Base-by-base conservation (phyloP, 2,329 filamentous ascomycete genomes). In the Teratosphaeria epicoccoides region DNA sequence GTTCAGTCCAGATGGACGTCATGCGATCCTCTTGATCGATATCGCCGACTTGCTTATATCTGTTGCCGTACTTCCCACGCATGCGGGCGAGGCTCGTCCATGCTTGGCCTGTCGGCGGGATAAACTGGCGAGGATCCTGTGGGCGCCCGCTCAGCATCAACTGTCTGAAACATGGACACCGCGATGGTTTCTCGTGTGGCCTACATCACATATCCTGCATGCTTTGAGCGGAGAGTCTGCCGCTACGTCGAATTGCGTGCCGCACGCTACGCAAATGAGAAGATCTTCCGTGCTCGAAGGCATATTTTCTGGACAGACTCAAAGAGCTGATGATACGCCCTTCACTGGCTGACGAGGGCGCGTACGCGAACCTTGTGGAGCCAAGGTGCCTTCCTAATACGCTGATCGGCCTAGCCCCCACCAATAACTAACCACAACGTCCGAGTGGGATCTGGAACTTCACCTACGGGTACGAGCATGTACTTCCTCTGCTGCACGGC, bases 121-220 rank as follows among this genome's bases (percentile, higher is more conserved):
- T 81, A 62, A 78, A 88, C 67, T 88, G 84, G 4, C 85, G 77
- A 0, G 84, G 76, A 53, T 78, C 76, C 75, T 78, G 48, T 4
- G 45, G 24, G 43, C 14, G 26, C 29, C 17, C 12, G 37, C 6
- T 53, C 49, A 52, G 47, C 24, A 29, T 29, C 25, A 22, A 29
- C 44, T 4, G 28, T 33, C 12, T 14, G 24, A 17, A 1, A 14
- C 14, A 17, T 20, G 26, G 12, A 7, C 26, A 40, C 33, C 33
- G 6, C 10, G 33, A 40, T 40, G 33, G 17, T 7, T 28, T 22
- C 20, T 43, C n/a, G 20, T 29, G n/a, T 28, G 10, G 50, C 68
- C 75, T 65, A 87, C 84, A 65, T 88, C 84, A 69, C 85, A 89
- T 56, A 88, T 85, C 52, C 78, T 76, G 69, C 85, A 88, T 4